Conservation (phyloP, 2,329 filamentous ascomycete species). For the Claviceps fusiformis region DNA sequence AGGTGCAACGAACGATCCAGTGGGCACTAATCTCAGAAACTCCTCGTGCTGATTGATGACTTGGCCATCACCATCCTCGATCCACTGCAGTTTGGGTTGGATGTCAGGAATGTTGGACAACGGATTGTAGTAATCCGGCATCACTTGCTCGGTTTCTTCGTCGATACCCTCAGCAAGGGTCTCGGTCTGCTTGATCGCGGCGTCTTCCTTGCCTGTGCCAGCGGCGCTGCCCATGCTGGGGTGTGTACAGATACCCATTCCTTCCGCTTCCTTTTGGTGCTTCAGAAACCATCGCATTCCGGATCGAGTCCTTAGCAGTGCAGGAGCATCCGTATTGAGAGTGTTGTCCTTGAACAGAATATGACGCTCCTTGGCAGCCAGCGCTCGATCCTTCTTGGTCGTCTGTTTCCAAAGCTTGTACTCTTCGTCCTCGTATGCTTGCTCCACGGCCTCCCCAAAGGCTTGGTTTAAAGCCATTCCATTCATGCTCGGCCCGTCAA, state of each 20-base stretch:
- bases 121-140: slow-evolving; percentile 92
- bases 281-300: slow-evolving; percentile 83
- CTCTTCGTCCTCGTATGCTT: slow-evolving; percentile 79
- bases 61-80: slow-evolving; percentile 77
- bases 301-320: slow-evolving; percentile 68
- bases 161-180: slow-evolving; percentile 93
- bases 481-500: slow-evolving; percentile 62
- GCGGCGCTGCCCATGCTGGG: slow-evolving; percentile 23
- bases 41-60: slow-evolving; percentile 81
- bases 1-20: slow-evolving; percentile 62
- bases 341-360: slow-evolving; percentile 74
- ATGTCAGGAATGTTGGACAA: slow-evolving; percentile 79
- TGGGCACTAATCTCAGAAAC: slow-evolving; percentile 63
- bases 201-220: slow-evolving; percentile 30
- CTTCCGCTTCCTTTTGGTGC: slow-evolving; percentile 58
- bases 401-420: slow-evolving; percentile 99
- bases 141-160: slow-evolving; percentile 65
- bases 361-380: slow-evolving; percentile 73
- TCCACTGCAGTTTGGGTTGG: slow-evolving; percentile 64
- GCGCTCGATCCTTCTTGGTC: slow-evolving; percentile 87
- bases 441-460: slow-evolving; percentile 54
- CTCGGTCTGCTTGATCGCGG: slow-evolving; percentile 41
- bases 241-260: slow-evolving; percentile 26
- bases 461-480: slow-evolving; percentile 50
- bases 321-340: slow-evolving; percentile 77